These are phyloP conservation scores for Lentinula guzmanii DNA, from an alignment of 768 basidiomycete species.

Conservation along the genomic window DNA sequence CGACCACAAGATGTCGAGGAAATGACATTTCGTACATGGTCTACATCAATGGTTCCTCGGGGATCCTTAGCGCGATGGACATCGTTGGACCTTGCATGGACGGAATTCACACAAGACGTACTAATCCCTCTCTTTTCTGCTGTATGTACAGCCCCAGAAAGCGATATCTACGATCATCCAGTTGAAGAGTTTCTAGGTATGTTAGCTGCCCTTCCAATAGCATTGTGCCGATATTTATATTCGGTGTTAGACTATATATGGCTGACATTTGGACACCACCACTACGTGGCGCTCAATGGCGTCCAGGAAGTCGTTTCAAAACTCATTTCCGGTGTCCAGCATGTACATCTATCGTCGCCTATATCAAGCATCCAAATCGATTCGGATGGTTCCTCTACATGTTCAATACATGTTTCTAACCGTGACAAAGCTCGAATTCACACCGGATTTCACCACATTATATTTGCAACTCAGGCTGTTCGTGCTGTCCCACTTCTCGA, in stretches of 20 bases:
- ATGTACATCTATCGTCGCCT: slow-evolving; percentile 50
- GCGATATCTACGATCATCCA: slow-evolving; percentile 52
- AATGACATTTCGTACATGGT: slow-evolving; percentile 49
- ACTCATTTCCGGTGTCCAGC: slow-evolving; percentile 36
- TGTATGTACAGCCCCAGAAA: slow-evolving; percentile 59
- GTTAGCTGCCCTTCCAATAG: slow-evolving; percentile 12
- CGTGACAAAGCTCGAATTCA: slow-evolving; percentile 21
- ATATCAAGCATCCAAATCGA: slow-evolving; percentile 42
- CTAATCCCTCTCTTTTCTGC: slow-evolving; percentile 67
- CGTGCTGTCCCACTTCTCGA: slow-evolving; percentile 50
- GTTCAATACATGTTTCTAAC: slow-evolving; percentile 32
- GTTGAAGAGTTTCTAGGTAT: slow-evolving; percentile 60
- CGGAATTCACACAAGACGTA: slow-evolving; percentile 44
- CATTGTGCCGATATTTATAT: background rate
- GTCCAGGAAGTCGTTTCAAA: slow-evolving; percentile 51
- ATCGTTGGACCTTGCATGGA: slow-evolving; percentile 48
- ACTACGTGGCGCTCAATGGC: slow-evolving; percentile 59
- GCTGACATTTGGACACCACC: slow-evolving; percentile 59
- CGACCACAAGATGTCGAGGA: slow-evolving; percentile 20
- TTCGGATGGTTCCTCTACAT: slow-evolving; percentile 22
- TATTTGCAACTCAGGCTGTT: slow-evolving; percentile 72
- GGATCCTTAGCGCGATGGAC: slow-evolving; percentile 31
- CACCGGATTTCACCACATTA: slow-evolving; percentile 56
- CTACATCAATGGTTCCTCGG: slow-evolving; percentile 31
- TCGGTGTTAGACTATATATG: slow-evolving; percentile 56